A percentile compares a stretch with the other conserved stretches of the same genome.
Conservation (phyloP, 345 rosid species). For the Melaleuca quinquenervia region DNA sequence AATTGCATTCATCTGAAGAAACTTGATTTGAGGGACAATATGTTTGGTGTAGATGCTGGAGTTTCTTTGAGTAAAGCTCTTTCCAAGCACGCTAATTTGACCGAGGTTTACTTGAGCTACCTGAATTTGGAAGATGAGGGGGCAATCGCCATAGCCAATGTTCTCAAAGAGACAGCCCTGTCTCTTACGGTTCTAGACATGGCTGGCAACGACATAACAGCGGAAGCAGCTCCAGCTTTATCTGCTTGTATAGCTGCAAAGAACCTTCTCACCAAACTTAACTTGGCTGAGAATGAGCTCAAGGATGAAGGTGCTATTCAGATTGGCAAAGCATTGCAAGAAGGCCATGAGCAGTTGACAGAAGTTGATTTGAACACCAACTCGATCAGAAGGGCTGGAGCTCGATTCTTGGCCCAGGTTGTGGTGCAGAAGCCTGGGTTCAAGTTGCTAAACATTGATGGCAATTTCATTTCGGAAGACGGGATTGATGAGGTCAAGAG, state of each 20-base stretch:
- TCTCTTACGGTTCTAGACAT: slow-evolving; percentile 64
- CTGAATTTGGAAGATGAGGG: slow-evolving; percentile 87
- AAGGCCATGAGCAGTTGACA: slow-evolving; percentile 32
- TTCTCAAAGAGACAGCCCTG: slow-evolving; percentile 61
- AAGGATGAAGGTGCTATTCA: slow-evolving; percentile 68
- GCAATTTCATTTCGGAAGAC: slow-evolving; percentile 70
- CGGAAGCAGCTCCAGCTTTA: slow-evolving; percentile 44
- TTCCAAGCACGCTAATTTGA: slow-evolving; percentile 39
- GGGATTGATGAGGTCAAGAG: slow-evolving; percentile 75
- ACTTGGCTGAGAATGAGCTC: slow-evolving; percentile 83
- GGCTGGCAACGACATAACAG: slow-evolving; percentile 89
- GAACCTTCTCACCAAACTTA: slow-evolving; percentile 52
- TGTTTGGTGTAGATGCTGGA: slow-evolving; percentile 79
- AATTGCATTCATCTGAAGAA: slow-evolving; percentile 50
- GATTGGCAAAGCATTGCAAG: slow-evolving; percentile 56
- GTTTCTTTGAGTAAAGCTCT: slow-evolving; percentile 64
- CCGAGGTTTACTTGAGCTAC: slow-evolving; percentile 73
- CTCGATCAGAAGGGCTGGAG: slow-evolving; percentile 59
- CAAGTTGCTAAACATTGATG: slow-evolving; percentile 54
- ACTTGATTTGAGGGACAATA: slow-evolving; percentile 84
- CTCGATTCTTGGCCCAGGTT: slow-evolving; percentile 46
- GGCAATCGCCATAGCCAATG: slow-evolving; percentile 40
- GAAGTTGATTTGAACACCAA: slow-evolving; percentile 63
- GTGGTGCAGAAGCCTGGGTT: slow-evolving; percentile 55
- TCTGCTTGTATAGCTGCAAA: slow-evolving; percentile 58